Evolutionary conservation across 2,329 filamentous ascomycete genomes (phyloP).

Genomic region (Aspergillus sp.): DNA sequence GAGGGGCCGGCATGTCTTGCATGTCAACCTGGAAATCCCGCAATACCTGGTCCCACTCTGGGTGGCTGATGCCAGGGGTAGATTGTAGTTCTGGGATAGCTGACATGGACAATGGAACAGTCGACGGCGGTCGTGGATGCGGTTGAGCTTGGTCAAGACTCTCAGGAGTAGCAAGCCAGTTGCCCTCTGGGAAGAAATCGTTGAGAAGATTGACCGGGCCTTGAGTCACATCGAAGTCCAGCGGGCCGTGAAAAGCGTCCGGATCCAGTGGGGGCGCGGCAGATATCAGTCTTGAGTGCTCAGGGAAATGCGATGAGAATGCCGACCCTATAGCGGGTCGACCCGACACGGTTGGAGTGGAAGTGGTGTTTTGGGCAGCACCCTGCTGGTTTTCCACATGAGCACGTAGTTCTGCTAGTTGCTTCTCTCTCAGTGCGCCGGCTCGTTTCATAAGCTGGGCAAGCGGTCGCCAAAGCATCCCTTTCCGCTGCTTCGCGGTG

Average conservation of each 20-base stretch:
- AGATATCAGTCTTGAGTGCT: conserved; percentile 19
- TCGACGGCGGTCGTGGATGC: conserved; percentile 15
- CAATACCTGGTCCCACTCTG: conserved; percentile 45
- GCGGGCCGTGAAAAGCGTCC: conserved; percentile 11
- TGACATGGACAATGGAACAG: conserved; percentile 17
- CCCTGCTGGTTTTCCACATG: conserved; percentile 24
- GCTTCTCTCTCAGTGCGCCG: conserved; percentile 56
- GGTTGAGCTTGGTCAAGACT: conserved; percentile 15
- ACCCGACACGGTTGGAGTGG: conserved; percentile 6
- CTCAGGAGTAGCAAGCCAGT: conserved; percentile 28
- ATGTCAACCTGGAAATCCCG: conserved; percentile 45
- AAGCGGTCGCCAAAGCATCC: conserved; percentile 67
- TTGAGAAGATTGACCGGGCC: conserved; percentile 31
- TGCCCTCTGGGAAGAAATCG: conserved; percentile 35
- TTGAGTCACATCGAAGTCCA: conserved; percentile 32
- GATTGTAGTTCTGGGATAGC: conserved; percentile 24
- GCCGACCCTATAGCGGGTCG: conserved; percentile 19
- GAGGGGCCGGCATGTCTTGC: conserved; percentile 29
- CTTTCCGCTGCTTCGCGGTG: conserved; percentile 49
- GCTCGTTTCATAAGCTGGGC: conserved; percentile 65
- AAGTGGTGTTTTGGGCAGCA: conserved; percentile 5
- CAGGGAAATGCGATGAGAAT: conserved; percentile 27
- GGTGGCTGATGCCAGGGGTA: conserved; percentile 33
- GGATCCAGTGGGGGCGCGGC: conserved; percentile 10
- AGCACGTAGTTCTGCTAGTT: conserved; percentile 39